Conservation (phyloP, 352 stramenopile species). For the Phytophthora rubi region DNA sequence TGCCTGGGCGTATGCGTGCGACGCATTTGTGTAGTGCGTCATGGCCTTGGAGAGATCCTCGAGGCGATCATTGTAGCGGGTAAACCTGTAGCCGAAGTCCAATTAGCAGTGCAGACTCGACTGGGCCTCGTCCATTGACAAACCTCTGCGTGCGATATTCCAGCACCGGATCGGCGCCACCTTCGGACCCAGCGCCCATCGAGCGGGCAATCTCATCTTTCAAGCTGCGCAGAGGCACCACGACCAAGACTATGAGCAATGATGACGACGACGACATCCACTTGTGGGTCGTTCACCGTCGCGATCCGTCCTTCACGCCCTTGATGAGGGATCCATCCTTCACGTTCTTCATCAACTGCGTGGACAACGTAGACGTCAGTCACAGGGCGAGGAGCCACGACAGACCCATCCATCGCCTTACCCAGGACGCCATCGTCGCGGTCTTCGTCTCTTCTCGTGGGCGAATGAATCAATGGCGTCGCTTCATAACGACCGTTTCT, state of each 20-base stretch:
- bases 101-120: neutral
- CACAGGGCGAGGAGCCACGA: neutral
- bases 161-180: conserved; percentile 66
- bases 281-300: conserved; percentile 40
- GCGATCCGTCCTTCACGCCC: conserved; percentile 82
- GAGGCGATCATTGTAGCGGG: conserved; percentile 64
- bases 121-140: neutral
- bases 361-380: conserved; percentile 1
- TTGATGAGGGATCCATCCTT: conserved; percentile 79
- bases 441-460: neutral
- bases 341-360: conserved; percentile 76
- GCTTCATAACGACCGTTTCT: conserved; percentile 22
- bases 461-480: conserved; percentile 17
- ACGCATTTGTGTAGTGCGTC: conserved; percentile 48
- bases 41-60: conserved; percentile 65
- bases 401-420: conserved; percentile 22
- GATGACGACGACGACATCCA: neutral
- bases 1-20: conserved; percentile 53
- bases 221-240: conserved; percentile 38
- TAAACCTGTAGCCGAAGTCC: conserved; percentile 41
- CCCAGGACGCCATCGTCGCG: conserved; percentile 52
- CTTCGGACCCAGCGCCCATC: conserved; percentile 56
- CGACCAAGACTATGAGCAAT: neutral
- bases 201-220: conserved; percentile 78
- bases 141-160: conserved; percentile 71